A percentile compares a stretch with the other conserved stretches of the same genome.
Evolutionary conservation across 306 rosid species (phyloP).

Genomic region (Benincasa hispida): DNA sequence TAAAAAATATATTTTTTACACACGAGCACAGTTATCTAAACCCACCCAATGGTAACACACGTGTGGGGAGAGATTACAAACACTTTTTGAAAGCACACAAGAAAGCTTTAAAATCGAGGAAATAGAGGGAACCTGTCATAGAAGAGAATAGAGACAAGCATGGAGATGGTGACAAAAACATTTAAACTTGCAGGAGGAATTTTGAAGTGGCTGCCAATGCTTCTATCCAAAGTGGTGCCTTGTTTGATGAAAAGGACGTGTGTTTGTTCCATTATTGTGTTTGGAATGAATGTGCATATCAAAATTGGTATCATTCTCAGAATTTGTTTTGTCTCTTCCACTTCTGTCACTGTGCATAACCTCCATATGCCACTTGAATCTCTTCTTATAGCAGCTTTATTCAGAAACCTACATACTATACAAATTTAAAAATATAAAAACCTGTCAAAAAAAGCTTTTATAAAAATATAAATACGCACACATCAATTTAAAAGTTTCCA

Average conservation of each 20-base stretch:
- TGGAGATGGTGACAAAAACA: constrained; percentile 52
- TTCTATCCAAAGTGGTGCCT: constrained; percentile 70
- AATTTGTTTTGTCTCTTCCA: constrained; percentile 75
- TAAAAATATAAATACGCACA: too few relatives aligned
- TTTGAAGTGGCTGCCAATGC: constrained; percentile 36
- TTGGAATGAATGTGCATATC: constrained; percentile 55
- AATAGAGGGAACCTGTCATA: constrained; percentile 27
- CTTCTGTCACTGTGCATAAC: constrained; percentile 66
- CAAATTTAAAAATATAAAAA: too few relatives aligned
- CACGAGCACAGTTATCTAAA: too few relatives aligned
- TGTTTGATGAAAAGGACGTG: constrained; percentile 74
- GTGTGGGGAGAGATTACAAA: too few relatives aligned
- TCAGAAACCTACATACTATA: constrained; percentile 21
- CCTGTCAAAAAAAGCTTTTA: too few relatives aligned
- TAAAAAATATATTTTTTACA: too few relatives aligned
- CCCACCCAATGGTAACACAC: too few relatives aligned
- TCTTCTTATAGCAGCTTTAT: constrained; percentile 29
- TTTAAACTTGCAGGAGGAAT: constrained; percentile 74
- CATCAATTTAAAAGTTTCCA: too few relatives aligned
- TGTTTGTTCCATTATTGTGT: constrained; percentile 59
- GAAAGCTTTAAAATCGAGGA: not conserved
- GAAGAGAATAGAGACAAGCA: constrained; percentile 59
- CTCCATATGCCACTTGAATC: constrained; percentile 24
- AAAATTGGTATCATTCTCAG: constrained; percentile 57
- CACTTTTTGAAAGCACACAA: too few relatives aligned